Evolutionary conservation across 2,329 filamentous ascomycete species (phyloP).

Genomic region (Parascedosporium putredinis): DNA sequence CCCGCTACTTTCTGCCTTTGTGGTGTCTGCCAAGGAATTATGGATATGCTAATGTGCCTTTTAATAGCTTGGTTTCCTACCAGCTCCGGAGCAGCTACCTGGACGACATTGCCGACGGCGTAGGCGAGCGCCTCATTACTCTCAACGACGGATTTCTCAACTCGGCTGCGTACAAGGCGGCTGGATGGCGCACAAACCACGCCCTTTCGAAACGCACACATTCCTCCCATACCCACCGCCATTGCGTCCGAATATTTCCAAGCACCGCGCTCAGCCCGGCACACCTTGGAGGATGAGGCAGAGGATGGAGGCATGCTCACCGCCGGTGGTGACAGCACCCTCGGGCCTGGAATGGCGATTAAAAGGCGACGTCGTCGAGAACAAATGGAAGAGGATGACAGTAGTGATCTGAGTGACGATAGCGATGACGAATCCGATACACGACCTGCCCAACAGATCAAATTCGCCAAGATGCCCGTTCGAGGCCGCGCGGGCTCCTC

Average conservation of each 20-base stretch:
- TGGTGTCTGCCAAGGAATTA: background rate
- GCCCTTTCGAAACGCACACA: conserved; percentile 73
- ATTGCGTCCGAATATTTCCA: conserved; percentile 79
- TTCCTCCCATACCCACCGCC: conserved; percentile 72
- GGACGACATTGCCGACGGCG: conserved; percentile 69
- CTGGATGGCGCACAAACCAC: conserved; percentile 67
- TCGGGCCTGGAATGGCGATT: conserved; percentile 56
- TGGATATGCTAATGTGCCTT: conserved; percentile 15
- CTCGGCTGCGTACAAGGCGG: conserved; percentile 70
- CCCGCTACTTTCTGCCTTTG: background rate
- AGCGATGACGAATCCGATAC: conserved; percentile 69
- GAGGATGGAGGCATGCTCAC: conserved; percentile 66
- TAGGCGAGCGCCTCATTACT: conserved; percentile 74
- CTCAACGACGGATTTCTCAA: conserved; percentile 72
- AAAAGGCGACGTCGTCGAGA: conserved; percentile 58
- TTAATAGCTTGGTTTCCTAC: conserved; percentile 65
- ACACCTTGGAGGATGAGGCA: conserved; percentile 59
- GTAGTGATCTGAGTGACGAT: conserved; percentile 74
- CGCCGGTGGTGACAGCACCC: conserved; percentile 55
- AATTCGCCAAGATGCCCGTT: conserved; percentile 92
- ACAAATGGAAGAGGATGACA: conserved; percentile 75
- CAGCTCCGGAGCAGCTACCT: conserved; percentile 74
- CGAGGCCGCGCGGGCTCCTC: conserved; percentile 80
- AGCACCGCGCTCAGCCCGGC: conserved; percentile 49
- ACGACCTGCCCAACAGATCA: conserved; percentile 76